Evolutionary conservation across 441 rosid genomes (phyloP).

Genomic region (Arabidopsis lyrata): DNA sequence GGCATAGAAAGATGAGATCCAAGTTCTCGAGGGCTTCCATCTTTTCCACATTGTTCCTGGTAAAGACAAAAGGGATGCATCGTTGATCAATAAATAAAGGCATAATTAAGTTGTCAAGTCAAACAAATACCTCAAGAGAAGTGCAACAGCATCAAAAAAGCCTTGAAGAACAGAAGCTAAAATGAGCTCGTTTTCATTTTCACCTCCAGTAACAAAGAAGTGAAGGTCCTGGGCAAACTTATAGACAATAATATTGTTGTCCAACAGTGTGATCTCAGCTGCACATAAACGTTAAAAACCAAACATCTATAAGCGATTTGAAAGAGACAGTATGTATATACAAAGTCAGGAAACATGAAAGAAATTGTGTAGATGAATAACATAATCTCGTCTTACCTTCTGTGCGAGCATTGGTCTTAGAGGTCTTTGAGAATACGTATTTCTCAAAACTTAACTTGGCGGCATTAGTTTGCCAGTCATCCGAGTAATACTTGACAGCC

Average conservation of each 20-base stretch:
- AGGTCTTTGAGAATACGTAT: conserved; percentile 68
- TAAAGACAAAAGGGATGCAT: conserved; percentile 2
- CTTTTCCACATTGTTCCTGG: conserved; percentile 85
- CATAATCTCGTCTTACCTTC: conserved; percentile 59
- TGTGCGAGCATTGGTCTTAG: conserved; percentile 85
- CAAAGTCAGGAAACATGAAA: conserved; percentile 3
- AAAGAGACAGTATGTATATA: conserved; percentile 8
- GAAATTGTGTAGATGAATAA: background rate
- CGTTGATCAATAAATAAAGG: background rate
- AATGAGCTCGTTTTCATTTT: conserved; percentile 90
- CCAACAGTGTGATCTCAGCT: conserved; percentile 90
- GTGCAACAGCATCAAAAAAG: conserved; percentile 78
- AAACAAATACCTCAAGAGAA: conserved; percentile 74
- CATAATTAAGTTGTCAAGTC: background rate
- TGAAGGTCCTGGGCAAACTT: conserved; percentile 94
- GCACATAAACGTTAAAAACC: conserved; percentile 46
- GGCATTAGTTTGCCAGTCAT: conserved; percentile 86
- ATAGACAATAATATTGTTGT: conserved; percentile 70
- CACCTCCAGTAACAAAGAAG: conserved; percentile 92
- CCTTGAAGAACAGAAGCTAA: conserved; percentile 91
- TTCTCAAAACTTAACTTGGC: conserved; percentile 80
- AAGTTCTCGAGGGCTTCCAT: conserved; percentile 90
- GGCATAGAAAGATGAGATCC: conserved; percentile 83
- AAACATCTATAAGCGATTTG: background rate
- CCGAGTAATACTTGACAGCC: conserved; percentile 84